Evolutionary conservation across 176 grass and related monocot species (phyloP).

Genomic region (Cymbopogon citratus): DNA sequence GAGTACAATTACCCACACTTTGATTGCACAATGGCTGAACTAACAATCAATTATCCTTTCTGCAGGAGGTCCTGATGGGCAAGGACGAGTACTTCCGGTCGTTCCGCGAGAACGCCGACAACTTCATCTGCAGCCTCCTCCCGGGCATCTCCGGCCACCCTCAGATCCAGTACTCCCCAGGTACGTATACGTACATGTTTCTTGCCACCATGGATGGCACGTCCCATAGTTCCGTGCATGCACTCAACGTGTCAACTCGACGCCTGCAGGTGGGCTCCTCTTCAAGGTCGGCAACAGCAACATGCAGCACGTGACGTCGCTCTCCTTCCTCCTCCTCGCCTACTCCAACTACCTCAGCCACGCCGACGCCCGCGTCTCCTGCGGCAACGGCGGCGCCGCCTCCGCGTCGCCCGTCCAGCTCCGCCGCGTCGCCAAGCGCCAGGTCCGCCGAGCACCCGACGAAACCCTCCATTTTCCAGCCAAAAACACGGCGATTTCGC

Average conservation of each 20-base stretch:
- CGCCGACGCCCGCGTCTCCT: constrained; percentile 58
- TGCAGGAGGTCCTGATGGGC: constrained; percentile 88
- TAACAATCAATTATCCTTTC: not conserved
- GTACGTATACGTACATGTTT: not conserved
- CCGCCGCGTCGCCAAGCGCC: constrained; percentile 63
- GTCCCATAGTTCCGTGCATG: too few relatives aligned
- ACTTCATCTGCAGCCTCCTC: constrained; percentile 93
- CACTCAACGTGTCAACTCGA: not conserved
- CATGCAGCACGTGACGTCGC: constrained; percentile 95
- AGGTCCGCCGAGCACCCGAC: too few relatives aligned
- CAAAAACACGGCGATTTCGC: too few relatives aligned
- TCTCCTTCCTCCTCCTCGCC: constrained; percentile 87
- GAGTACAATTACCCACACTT: not conserved
- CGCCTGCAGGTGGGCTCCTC: constrained; percentile 38
- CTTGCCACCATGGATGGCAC: too few relatives aligned
- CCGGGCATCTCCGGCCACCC: constrained; percentile 72
- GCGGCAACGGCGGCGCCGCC: constrained; percentile 33
- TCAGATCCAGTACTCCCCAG: constrained; percentile 86
- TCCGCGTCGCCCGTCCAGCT: constrained; percentile 52
- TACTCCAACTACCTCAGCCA: constrained; percentile 93
- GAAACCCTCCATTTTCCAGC: too few relatives aligned
- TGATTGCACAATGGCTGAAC: not conserved
- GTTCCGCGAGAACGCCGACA: constrained; percentile 74
- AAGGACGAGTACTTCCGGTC: constrained; percentile 84
- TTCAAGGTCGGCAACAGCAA: constrained; percentile 94